These are phyloP conservation scores for Chrysanthemum seticuspe DNA, from an alignment of 129 eudicot genomes.

Conservation along the genomic window DNA sequence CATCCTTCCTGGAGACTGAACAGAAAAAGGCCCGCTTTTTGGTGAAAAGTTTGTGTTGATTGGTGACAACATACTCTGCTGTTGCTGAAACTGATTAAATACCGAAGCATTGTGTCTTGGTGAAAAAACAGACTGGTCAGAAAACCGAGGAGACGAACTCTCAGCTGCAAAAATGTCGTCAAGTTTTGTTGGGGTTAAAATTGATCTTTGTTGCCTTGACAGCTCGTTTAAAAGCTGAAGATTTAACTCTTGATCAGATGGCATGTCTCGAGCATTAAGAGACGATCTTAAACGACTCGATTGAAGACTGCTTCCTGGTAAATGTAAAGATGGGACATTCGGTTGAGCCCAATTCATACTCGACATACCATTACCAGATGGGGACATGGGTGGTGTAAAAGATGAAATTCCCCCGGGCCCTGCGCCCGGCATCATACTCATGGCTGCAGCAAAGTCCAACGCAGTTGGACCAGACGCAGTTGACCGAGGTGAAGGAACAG, in stretches of 20 bases:
- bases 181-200: conserved; percentile 62
- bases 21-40: conserved; percentile 44
- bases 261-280: conserved; percentile 66
- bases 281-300: conserved; percentile 82
- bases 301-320: conserved; percentile 71
- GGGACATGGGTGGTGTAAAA: conserved; percentile 79
- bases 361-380: conserved; percentile 49
- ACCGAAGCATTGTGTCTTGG: conserved; percentile 59
- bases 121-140: conserved; percentile 61
- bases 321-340: conserved; percentile 64
- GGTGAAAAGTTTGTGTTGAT: conserved; percentile 70
- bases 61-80: conserved; percentile 68
- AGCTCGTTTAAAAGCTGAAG: conserved; percentile 56
- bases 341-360: conserved; percentile 59
- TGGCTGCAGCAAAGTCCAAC: conserved; percentile 73
- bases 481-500: conserved; percentile 72
- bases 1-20: conserved; percentile 63
- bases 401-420: conserved; percentile 68
- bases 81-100: conserved; percentile 80
- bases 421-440: conserved; percentile 62
- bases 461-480: conserved; percentile 40
- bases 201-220: conserved; percentile 45
- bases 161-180: conserved; percentile 70
- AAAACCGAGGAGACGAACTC: conserved; percentile 57
- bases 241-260: conserved; percentile 43